phyloP scores from a whole-genome alignment of 1,139 yeast genomes.

The Candida tropicalis region DNA sequence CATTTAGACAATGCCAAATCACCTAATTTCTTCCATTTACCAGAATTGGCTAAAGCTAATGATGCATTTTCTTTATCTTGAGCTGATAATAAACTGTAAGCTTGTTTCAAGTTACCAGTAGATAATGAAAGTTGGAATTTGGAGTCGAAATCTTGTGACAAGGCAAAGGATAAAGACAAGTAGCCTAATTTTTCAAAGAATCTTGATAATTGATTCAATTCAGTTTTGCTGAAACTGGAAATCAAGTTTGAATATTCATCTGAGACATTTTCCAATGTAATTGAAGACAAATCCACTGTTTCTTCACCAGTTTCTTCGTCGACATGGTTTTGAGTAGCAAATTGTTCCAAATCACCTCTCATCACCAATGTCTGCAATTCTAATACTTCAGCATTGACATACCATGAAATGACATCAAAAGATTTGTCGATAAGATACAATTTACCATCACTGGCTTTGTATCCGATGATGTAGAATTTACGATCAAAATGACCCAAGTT shows the following conservation, averaged over 20 bases:
- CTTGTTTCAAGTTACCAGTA: conserved; percentile 62
- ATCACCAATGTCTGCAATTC: conserved; percentile 95
- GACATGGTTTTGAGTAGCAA: conserved; percentile 30
- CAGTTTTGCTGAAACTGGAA: conserved; percentile 61
- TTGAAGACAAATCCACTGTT: conserved; percentile 51
- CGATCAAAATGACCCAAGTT: conserved; percentile 93
- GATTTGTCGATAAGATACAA: conserved; percentile 92
- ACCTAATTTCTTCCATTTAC: conserved; percentile 90
- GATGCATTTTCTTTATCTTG: conserved; percentile 54
- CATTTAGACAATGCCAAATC: conserved; percentile 80
- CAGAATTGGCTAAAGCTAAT: conserved; percentile 34
- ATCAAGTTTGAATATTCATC: conserved; percentile 49
- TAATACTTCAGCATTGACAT: conserved; percentile 78
- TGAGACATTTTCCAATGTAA: conserved; percentile 65
- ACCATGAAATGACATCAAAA: conserved; percentile 79
- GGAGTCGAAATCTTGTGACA: conserved; percentile 85
- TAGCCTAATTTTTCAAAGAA: conserved; percentile 93
- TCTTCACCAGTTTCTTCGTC: conserved; percentile 47
- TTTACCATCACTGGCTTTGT: conserved; percentile 79
- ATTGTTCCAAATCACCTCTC: conserved; percentile 80
- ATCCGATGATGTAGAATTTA: conserved; percentile 84
- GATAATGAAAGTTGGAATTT: conserved; percentile 75
- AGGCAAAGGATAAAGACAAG: conserved; percentile 75
- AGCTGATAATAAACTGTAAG: conserved; percentile 66
- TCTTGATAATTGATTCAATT: conserved; percentile 80